Percentiles rank a stretch among this genome's conserved stretches.
phyloP scores from a whole-genome alignment of 345 rosid species.

The Sisymbrium irio region DNA sequence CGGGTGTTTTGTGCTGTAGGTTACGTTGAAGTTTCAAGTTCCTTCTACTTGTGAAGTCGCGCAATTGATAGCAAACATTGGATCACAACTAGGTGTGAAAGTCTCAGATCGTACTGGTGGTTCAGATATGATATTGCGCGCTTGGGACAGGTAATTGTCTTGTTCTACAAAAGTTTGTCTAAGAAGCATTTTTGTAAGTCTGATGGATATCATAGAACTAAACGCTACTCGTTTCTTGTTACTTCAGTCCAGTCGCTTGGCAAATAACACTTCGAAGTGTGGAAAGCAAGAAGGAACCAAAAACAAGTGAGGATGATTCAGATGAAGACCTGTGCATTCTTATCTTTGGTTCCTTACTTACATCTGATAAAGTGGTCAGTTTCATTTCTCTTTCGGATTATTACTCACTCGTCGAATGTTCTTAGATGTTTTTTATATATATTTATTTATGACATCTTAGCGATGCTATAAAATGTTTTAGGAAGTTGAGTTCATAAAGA shows the following conservation, averaged over 20 bases:
- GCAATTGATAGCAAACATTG: constrained; percentile 77
- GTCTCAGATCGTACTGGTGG: constrained; percentile 70
- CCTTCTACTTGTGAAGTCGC: constrained; percentile 71
- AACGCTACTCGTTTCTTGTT: constrained; percentile 5
- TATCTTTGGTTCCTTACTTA: constrained; percentile 72
- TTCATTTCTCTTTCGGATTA: constrained; percentile 15
- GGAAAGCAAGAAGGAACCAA: constrained; percentile 45
- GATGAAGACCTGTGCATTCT: constrained; percentile 72
- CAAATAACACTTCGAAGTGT: constrained; percentile 66
- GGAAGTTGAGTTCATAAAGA: constrained; percentile 92
- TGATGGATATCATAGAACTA: neutral
- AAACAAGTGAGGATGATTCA: constrained; percentile 31
- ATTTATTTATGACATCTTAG: neutral
- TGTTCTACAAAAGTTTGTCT: neutral
- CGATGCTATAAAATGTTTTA: constrained; percentile 24
- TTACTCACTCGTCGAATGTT: neutral
- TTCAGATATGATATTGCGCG: constrained; percentile 73
- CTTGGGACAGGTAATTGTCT: constrained; percentile 80
- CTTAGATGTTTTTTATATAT: neutral
- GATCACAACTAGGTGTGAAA: constrained; percentile 69
- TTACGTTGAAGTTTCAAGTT: constrained; percentile 77
- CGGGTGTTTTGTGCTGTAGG: constrained; percentile 40
- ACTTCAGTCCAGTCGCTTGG: constrained; percentile 87
- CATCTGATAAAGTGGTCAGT: constrained; percentile 69
- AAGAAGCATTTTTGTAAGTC: neutral